Base-by-base conservation (phyloP, 192 early-diverging fungal species). In the Spizellomyces punctatus region DNA sequence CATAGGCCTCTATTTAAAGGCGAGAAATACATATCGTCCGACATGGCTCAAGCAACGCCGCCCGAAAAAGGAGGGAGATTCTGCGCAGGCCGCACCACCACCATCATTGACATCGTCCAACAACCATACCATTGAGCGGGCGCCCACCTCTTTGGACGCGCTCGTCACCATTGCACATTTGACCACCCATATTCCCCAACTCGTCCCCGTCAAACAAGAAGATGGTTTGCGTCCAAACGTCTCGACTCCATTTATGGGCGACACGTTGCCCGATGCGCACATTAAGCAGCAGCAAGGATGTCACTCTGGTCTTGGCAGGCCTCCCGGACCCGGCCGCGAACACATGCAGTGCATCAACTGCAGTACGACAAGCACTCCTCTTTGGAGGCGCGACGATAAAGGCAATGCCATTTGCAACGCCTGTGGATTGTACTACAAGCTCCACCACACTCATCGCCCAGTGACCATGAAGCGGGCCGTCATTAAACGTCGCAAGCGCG, bases 351-450 rank as follows among this genome's bases (percentile, higher is more conserved):
- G 83, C 63, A 61, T 65, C 61, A 85, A 85, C 67, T 85, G 83
- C 71, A 45, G 54, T 48, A 82, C 81, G 41, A 81, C 78, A 5
- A 58, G 58, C 43, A 85, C 83, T 8, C 81, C 83, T 10, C 76
- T 85, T 9, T 85, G 83, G 83, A 48, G 83, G n/a, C 72, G 83
- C 46, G 83, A 78, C 61, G 57, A 63, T 54, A 64, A 75, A 5
- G 91, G 90, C 59, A 85, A 91, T 27, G 74, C 86, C 50, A 88
- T 93, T 54, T 96, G 94, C 81, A 96, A 96, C 76, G 94, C 94
- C 16, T 96, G 95, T 77, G 95, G 95, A 3, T 80, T 96, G 46
- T 95, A 96, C 77, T 94, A 83, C 76, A 92, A 90, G 67, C 86
- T 94, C 46, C 92, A 96, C 78, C 85, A 82, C 77, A 77, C 83